Evolutionary conservation across 495 filamentous ascomycete species (phyloP).

Genomic region (Bathelium albidoporum): DNA sequence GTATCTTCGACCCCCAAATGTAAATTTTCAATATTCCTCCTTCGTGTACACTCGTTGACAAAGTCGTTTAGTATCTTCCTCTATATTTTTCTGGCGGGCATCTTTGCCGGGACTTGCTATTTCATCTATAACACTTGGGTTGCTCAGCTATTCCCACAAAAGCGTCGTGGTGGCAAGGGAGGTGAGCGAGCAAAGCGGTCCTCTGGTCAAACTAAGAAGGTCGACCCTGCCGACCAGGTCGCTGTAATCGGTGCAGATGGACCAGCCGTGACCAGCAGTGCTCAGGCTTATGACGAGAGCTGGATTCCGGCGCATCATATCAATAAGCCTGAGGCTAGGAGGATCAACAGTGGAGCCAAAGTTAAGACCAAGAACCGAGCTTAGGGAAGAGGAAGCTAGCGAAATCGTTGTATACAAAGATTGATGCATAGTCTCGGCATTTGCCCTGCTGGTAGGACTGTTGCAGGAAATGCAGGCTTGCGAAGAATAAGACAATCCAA

Average conservation of each 20-base stretch:
- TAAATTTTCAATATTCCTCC: constrained; percentile 36
- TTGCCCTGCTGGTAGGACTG: no score
- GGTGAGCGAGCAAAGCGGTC: constrained; percentile 49
- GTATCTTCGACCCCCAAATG: constrained; percentile 95
- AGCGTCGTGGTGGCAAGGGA: constrained; percentile 57
- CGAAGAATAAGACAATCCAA: no score
- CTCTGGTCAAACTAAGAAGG: constrained; percentile 51
- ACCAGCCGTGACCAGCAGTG: constrained; percentile 53
- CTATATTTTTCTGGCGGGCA: constrained; percentile 77
- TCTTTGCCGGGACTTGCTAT: constrained; percentile 71
- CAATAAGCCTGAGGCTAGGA: constrained; percentile 70
- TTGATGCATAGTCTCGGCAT: no score
- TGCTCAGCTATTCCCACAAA: constrained; percentile 90
- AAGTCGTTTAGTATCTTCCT: constrained; percentile 68
- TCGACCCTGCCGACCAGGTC: constrained; percentile 47
- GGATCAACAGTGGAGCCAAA: constrained; percentile 53
- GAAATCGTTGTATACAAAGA: no score
- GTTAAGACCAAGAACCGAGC: background rate
- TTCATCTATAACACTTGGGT: constrained; percentile 98
- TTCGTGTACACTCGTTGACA: background rate
- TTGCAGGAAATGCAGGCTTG: no score
- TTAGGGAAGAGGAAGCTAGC: background rate
- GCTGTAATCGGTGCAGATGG: constrained; percentile 59
- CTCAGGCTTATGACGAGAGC: constrained; percentile 80
- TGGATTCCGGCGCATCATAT: constrained; percentile 94